These are phyloP conservation scores for Eucalyptus marginata DNA, from an alignment of 345 rosid genomes.

Conservation along the genomic window DNA sequence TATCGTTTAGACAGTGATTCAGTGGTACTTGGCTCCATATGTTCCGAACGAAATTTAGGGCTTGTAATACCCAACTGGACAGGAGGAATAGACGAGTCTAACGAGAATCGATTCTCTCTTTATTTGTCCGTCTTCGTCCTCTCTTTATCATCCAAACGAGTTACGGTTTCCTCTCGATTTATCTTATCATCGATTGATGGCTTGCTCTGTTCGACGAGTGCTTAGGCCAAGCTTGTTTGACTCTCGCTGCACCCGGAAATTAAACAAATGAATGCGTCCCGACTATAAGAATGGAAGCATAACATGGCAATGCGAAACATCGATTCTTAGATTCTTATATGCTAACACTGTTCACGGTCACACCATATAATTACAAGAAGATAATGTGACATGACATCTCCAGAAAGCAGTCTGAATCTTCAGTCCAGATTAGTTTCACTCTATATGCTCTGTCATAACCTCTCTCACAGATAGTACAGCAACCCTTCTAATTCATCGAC, in stretches of 20 bases:
- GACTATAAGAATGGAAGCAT: not conserved
- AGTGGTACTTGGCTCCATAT: not conserved
- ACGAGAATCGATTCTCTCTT: not conserved
- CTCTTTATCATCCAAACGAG: not conserved
- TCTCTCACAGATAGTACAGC: not conserved
- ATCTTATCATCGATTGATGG: not conserved
- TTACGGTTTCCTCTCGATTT: not conserved
- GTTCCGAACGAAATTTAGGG: not conserved
- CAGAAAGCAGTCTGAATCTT: not conserved
- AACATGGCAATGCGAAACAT: not conserved
- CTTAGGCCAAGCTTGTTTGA: not conserved
- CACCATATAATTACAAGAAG: not conserved
- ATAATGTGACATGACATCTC: not conserved
- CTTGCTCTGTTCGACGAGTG: not conserved
- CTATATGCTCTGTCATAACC: not conserved
- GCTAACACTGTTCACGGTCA: not conserved
- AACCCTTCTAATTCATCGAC: not conserved
- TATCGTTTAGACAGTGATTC: not conserved
- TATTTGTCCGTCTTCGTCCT: not conserved
- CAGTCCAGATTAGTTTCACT: not conserved
- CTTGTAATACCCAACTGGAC: not conserved
- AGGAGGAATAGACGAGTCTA: not conserved
- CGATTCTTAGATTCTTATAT: not conserved
- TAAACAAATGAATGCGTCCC: not conserved
- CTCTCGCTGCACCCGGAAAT: not conserved